phyloP scores from a whole-genome alignment of 2,329 filamentous ascomycete species.

The Pestalotiopsis fici region DNA sequence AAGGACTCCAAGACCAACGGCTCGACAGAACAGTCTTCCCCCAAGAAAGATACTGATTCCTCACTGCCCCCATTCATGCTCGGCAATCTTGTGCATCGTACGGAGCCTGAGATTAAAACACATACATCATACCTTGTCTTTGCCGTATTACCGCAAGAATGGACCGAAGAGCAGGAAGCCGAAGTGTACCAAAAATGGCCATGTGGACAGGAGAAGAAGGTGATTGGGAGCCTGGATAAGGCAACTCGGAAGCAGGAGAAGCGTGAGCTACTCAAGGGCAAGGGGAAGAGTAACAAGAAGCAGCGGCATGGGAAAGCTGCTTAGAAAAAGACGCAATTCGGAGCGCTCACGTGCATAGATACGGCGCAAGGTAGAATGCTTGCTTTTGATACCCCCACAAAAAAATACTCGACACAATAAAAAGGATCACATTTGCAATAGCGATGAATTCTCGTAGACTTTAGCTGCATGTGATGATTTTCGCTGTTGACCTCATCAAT shows the following conservation, averaged over 20 bases:
- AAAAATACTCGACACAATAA: no score
- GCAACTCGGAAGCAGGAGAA: slow-evolving; percentile 58
- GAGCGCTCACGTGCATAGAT: neutral
- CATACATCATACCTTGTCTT: slow-evolving; percentile 98
- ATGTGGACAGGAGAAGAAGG: slow-evolving; percentile 52
- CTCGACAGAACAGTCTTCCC: slow-evolving; percentile 28
- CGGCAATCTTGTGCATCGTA: slow-evolving; percentile 76
- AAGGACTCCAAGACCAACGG: slow-evolving; percentile 29
- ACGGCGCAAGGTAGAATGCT: neutral
- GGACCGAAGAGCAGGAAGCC: slow-evolving; percentile 81
- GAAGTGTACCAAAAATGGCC: slow-evolving; percentile 66
- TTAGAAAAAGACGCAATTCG: neutral
- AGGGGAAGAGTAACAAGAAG: slow-evolving; percentile 41
- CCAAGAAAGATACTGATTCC: slow-evolving; percentile 20
- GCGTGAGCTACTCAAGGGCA: slow-evolving; percentile 49
- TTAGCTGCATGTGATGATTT: no score
- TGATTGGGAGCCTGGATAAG: slow-evolving; percentile 56
- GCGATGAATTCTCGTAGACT: no score
- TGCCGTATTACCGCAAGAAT: slow-evolving; percentile 82
- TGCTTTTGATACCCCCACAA: slow-evolving; percentile 2
- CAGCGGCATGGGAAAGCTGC: neutral
- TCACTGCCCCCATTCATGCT: slow-evolving; percentile 66
- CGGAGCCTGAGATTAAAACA: slow-evolving; percentile 87
- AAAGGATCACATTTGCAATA: no score
- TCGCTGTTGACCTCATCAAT: no score